phyloP scores from a whole-genome alignment of 495 filamentous ascomycete genomes.

The Aspergillus kassunensis region DNA sequence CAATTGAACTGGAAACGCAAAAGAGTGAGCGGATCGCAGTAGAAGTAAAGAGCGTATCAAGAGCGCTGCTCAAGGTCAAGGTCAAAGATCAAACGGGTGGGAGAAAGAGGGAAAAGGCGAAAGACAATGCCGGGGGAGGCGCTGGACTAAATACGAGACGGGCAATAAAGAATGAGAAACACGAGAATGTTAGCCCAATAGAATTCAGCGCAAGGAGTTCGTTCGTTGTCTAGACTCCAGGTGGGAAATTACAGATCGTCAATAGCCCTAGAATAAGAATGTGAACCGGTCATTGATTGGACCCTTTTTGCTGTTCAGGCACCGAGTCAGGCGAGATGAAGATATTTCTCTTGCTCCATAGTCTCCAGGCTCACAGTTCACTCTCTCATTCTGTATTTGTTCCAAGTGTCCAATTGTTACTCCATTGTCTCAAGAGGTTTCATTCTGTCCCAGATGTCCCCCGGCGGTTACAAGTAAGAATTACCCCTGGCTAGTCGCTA shows the following conservation, averaged over 20 bases:
- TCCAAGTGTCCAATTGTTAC: no score
- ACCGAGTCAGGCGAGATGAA: no score
- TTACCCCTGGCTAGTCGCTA: not conserved
- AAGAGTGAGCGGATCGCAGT: constrained; percentile 25
- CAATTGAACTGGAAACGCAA: constrained; percentile 19
- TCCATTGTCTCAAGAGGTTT: constrained; percentile 4
- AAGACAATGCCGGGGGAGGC: constrained; percentile 3
- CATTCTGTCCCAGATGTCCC: not conserved
- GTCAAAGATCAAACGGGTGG: constrained; percentile 14
- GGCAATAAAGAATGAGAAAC: not conserved
- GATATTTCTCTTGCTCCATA: not conserved
- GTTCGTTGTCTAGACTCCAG: not conserved
- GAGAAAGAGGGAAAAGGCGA: constrained; percentile 15
- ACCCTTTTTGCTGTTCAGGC: no score
- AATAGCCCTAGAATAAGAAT: no score
- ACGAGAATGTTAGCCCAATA: constrained; percentile 12
- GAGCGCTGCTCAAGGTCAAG: constrained; percentile 29
- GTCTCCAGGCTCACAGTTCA: no score
- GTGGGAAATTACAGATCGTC: constrained; percentile 9
- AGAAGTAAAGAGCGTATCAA: constrained; percentile 23
- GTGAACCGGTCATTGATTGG: no score
- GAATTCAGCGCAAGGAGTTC: constrained; percentile 14
- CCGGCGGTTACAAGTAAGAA: not conserved
- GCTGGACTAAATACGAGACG: constrained; percentile 11
- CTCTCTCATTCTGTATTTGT: no score